A percentile compares a stretch with the other conserved stretches of the same genome.
Evolutionary conservation across 306 rosid genomes (phyloP).

Genomic region (Psophocarpus tetragonolobus): DNA sequence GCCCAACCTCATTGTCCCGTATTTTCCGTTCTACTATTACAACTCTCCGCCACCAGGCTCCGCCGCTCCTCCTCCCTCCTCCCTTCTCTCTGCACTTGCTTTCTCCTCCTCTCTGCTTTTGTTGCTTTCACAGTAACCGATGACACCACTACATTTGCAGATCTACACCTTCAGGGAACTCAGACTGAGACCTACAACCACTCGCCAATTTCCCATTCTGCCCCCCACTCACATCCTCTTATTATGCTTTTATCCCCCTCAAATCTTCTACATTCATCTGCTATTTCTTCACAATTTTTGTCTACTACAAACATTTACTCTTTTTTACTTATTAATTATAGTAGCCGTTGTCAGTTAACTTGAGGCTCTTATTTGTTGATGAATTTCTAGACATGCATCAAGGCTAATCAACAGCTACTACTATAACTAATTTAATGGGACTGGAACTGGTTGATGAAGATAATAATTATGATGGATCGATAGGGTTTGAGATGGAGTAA

Average conservation of each 20-base stretch:
- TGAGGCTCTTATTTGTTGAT: not conserved
- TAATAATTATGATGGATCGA: not conserved
- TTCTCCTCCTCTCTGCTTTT: slow-evolving; percentile 32
- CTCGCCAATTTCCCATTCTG: slow-evolving; percentile 25
- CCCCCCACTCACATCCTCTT: not conserved
- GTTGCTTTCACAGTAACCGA: slow-evolving; percentile 45
- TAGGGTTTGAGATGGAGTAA: not conserved
- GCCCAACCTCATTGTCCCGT: slow-evolving; percentile 93
- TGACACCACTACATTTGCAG: slow-evolving; percentile 73
- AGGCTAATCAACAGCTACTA: not conserved
- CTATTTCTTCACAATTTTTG: slow-evolving; percentile 21
- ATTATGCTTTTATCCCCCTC: no score
- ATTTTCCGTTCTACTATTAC: slow-evolving; percentile 80
- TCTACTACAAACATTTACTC: not conserved
- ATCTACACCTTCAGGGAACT: slow-evolving; percentile 47
- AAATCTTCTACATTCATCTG: not conserved
- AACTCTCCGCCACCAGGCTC: slow-evolving; percentile 68
- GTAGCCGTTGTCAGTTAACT: no score
- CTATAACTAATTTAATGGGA: not conserved
- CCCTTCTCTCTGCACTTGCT: slow-evolving; percentile 16
- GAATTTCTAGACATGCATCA: not conserved
- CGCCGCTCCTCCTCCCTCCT: slow-evolving; percentile 15
- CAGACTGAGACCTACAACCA: not conserved
- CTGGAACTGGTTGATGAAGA: not conserved
- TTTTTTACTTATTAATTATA: not conserved